Evolutionary conservation across 805 yeast genomes (phyloP).

Genomic region (Candida sanyiensis): DNA sequence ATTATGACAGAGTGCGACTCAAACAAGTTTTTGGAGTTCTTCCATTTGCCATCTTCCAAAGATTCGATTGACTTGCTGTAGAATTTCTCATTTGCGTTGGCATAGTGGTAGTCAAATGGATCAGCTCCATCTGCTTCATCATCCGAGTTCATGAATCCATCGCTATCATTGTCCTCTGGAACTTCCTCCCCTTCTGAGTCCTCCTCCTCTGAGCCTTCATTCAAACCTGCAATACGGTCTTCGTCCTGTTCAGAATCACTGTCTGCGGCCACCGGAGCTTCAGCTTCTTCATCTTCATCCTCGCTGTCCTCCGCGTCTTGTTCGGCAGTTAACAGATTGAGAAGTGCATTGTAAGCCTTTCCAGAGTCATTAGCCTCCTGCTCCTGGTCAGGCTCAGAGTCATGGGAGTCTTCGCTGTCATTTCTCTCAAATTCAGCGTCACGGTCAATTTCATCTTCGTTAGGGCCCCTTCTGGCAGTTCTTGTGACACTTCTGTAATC

Average conservation of each 20-base stretch:
- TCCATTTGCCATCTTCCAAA: conserved; percentile 24
- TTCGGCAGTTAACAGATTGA: conserved; percentile 53
- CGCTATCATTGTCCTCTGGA: conserved; percentile 23
- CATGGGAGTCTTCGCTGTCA: no score
- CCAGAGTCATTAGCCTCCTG: conserved; percentile 26
- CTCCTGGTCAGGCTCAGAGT: conserved; percentile 5
- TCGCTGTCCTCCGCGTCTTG: conserved; percentile 27
- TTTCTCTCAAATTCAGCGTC: no score
- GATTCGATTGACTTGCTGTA: conserved; percentile 34
- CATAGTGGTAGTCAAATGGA: conserved; percentile 76
- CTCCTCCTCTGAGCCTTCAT: conserved; percentile 19
- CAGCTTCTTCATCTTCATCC: conserved; percentile 22
- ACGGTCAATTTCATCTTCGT: conserved; percentile 1
- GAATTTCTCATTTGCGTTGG: conserved; percentile 33
- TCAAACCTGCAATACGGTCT: conserved; percentile 21
- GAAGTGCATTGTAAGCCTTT: conserved; percentile 59
- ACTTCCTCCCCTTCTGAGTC: conserved; percentile 25
- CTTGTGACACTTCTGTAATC: conserved; percentile 56
- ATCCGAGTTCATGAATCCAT: no score
- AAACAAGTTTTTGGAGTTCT: conserved; percentile 20
- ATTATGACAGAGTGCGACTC: conserved; percentile 17
- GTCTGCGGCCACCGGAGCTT: no score
- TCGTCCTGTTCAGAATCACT: conserved; percentile 26
- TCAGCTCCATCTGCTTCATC: conserved; percentile 45
- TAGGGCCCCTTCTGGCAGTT: conserved; percentile 38